phyloP scores from a whole-genome alignment of 2,329 filamentous ascomycete species.

The Lecanicillium sp. region DNA sequence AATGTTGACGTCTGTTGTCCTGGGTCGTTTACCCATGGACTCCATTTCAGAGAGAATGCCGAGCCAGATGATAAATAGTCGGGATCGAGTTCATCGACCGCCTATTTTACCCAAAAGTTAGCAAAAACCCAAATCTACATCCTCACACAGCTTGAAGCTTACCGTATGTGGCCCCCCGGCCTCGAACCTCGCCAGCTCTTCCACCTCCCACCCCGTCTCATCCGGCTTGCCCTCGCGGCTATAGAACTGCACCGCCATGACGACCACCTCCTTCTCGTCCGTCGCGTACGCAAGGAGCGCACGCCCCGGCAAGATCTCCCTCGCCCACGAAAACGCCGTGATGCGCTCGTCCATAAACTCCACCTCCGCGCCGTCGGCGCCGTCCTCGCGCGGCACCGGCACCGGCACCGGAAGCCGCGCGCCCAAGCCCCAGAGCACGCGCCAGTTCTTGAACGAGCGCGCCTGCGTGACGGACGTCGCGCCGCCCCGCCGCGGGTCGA shows the following conservation, averaged over 20 bases:
- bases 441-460: slow-evolving; percentile 43
- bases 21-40: slow-evolving; percentile 41
- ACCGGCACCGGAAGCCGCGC: slow-evolving; percentile 44
- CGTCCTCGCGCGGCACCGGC: slow-evolving; percentile 19
- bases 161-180: slow-evolving; percentile 39
- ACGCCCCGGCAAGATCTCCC: slow-evolving; percentile 33
- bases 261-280: slow-evolving; percentile 42
- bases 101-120: slow-evolving; percentile 17
- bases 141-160: not conserved
- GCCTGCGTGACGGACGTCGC: slow-evolving; percentile 26
- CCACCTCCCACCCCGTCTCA: slow-evolving; percentile 42
- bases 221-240: slow-evolving; percentile 18
- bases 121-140: not conserved
- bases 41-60: slow-evolving; percentile 48
- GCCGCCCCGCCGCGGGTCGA: slow-evolving; percentile 24
- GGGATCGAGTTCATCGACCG: slow-evolving; percentile 33
- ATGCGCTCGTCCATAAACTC: slow-evolving; percentile 40
- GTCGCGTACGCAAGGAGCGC: slow-evolving; percentile 47
- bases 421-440: slow-evolving; percentile 51
- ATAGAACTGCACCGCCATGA: slow-evolving; percentile 43
- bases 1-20: slow-evolving; percentile 37
- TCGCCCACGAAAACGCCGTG: slow-evolving; percentile 48
- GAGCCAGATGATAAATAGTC: slow-evolving; percentile 44
- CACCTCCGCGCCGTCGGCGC: slow-evolving; percentile 17
- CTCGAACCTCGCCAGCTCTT: slow-evolving; percentile 44